Evolutionary conservation across 805 yeast species (phyloP).

Genomic region (Tetrapisispora nanseiensis): DNA sequence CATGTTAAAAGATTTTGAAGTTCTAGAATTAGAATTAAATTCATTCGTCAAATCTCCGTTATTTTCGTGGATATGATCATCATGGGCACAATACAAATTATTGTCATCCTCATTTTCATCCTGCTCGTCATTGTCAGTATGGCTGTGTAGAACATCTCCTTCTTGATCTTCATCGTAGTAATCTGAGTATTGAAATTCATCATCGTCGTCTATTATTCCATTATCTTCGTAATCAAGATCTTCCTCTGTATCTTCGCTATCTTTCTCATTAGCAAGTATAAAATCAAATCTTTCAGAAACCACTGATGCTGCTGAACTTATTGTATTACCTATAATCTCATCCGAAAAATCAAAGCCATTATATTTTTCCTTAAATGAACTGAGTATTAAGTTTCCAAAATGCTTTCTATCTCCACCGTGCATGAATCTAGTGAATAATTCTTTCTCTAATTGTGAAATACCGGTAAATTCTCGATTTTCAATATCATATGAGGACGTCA

Average conservation of each 20-base stretch:
- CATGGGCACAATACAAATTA: constrained; percentile 8
- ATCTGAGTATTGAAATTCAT: constrained; percentile 15
- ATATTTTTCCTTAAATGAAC: constrained; percentile 22
- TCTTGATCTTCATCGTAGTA: constrained; percentile 28
- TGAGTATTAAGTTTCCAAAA: constrained; percentile 22
- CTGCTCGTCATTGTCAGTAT: neutral
- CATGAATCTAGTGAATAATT: constrained; percentile 25
- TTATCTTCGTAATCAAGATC: constrained; percentile 22
- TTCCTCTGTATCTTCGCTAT: constrained; percentile 19
- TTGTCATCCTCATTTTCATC: constrained; percentile 7
- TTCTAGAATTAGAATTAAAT: neutral
- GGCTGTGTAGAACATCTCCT: no score
- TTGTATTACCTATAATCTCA: constrained; percentile 16
- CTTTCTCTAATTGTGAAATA: constrained; percentile 23
- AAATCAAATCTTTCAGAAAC: constrained; percentile 11
- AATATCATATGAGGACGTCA: constrained; percentile 24
- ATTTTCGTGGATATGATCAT: constrained; percentile 4
- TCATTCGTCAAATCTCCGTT: neutral
- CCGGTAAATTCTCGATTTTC: constrained; percentile 20
- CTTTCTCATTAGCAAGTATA: constrained; percentile 9
- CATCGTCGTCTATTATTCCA: constrained; percentile 15
- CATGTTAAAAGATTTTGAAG: neutral
- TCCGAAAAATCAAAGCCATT: constrained; percentile 15
- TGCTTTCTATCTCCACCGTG: constrained; percentile 22
- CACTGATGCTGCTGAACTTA: constrained; percentile 25